These are phyloP conservation scores for Ustilago curta DNA, from an alignment of 1,284 basidiomycete species.

Conservation along the genomic window DNA sequence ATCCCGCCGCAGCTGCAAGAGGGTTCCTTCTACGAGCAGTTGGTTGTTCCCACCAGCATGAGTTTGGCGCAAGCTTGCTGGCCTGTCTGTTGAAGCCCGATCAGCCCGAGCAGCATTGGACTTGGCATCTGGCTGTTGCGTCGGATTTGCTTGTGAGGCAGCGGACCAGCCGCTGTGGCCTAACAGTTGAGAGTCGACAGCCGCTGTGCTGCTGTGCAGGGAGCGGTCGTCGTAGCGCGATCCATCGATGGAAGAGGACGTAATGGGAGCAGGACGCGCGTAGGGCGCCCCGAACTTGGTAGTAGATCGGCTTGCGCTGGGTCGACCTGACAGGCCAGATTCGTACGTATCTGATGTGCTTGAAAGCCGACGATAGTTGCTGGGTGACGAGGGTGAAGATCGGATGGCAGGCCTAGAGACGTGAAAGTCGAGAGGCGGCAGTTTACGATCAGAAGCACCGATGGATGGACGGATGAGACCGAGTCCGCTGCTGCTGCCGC, in stretches of 20 bases:
- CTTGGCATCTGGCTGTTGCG: background rate
- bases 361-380: conserved; percentile 33
- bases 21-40: conserved; percentile 28
- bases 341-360: conserved; percentile 27
- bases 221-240: conserved; percentile 12
- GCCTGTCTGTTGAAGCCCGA: conserved; percentile 1
- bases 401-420: conserved; percentile 18
- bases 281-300: conserved; percentile 11
- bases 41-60: conserved; percentile 23
- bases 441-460: conserved; percentile 20
- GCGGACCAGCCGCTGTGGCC: background rate
- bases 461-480: conserved; percentile 38
- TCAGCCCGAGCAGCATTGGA: background rate
- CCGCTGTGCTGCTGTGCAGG: background rate
- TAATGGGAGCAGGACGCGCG: conserved; percentile 7
- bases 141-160: background rate
- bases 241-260: conserved; percentile 2
- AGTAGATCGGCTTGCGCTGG: conserved; percentile 6
- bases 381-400: conserved; percentile 23
- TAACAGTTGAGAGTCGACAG: background rate
- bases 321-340: conserved; percentile 12
- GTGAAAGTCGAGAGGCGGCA: conserved; percentile 37
- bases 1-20: conserved; percentile 30
- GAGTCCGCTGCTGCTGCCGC: conserved; percentile 42
- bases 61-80: conserved; percentile 7